phyloP scores from a whole-genome alignment of 805 yeast species.

The Yarrowia sp. region DNA sequence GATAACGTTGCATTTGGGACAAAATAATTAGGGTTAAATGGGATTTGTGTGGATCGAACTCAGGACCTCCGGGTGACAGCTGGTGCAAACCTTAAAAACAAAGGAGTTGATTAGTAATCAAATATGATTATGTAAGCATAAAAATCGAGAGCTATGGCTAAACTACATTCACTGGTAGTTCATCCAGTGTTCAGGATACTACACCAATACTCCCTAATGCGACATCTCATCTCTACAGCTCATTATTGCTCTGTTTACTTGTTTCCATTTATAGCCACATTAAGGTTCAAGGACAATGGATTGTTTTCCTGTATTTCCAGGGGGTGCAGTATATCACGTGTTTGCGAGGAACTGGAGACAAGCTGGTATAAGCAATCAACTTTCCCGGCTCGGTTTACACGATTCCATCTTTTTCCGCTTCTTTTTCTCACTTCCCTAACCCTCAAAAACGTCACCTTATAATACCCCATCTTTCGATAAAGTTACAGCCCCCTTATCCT shows the following conservation, averaged over 20 bases:
- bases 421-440: background rate
- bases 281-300: background rate
- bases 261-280: background rate
- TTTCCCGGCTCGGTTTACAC: background rate
- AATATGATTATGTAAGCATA: too few species aligned
- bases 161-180: too few species aligned
- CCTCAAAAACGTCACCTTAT: background rate
- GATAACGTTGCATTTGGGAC: conserved; percentile 12
- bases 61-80: conserved; percentile 78
- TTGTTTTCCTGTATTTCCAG: too few species aligned
- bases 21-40: conserved; percentile 40
- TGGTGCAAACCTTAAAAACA: too few species aligned
- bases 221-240: background rate
- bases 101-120: too few species aligned
- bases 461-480: background rate
- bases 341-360: background rate
- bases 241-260: background rate
- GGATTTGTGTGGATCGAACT: conserved; percentile 73
- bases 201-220: too few species aligned
- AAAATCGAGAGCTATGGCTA: too few species aligned
- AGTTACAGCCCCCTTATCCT: background rate
- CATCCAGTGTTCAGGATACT: too few species aligned
- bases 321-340: background rate
- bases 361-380: too few species aligned
- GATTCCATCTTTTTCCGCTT: background rate